Evolutionary conservation across 164 flowering plant species (phyloP).

Genomic region (Chimonanthus praecox): DNA sequence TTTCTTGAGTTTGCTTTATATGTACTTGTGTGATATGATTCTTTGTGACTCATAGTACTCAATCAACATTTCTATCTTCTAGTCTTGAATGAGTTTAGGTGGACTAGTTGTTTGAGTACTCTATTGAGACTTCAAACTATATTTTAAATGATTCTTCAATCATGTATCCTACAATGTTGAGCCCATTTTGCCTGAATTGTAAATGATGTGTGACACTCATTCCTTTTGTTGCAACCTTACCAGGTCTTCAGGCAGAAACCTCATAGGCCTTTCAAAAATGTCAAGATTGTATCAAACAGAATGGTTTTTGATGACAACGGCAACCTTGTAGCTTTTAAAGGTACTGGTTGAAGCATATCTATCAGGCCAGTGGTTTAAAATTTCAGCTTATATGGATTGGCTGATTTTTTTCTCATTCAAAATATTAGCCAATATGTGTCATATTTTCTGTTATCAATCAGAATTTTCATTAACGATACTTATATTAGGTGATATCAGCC

Average conservation of each 20-base stretch:
- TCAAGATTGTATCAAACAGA: constrained; percentile 73
- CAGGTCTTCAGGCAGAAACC: constrained; percentile 90
- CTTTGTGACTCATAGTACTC: background rate
- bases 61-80: background rate
- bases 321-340: constrained; percentile 69
- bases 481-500: too few relatives aligned
- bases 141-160: background rate
- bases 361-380: too few relatives aligned
- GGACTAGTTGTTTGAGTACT: background rate
- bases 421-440: too few relatives aligned
- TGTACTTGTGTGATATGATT: background rate
- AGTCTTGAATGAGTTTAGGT: background rate
- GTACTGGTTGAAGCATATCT: constrained; percentile 27
- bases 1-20: too few relatives aligned
- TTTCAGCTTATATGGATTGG: too few relatives aligned
- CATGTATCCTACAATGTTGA: background rate
- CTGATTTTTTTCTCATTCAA: too few relatives aligned
- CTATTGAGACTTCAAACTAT: background rate
- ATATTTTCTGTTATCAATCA: too few relatives aligned
- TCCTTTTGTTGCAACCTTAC: constrained; percentile 7
- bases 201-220: background rate
- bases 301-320: constrained; percentile 76
- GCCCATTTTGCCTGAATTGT: background rate
- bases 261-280: constrained; percentile 72
- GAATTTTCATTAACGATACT: too few relatives aligned